Evolutionary conservation across 768 basidiomycete species (phyloP).

Genomic region (Harrya chromipes): DNA sequence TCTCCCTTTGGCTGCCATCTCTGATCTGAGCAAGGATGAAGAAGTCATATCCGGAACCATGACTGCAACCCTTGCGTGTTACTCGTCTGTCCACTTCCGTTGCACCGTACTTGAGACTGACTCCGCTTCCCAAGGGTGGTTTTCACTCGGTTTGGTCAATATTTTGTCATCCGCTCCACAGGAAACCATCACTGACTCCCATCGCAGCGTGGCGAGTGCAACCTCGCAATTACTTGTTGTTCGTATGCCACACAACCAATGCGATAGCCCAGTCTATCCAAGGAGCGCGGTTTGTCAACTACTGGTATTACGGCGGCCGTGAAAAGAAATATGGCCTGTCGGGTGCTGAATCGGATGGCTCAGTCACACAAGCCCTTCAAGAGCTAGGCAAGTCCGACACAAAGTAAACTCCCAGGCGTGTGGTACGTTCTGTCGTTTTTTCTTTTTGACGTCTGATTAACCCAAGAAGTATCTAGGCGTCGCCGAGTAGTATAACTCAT

Average conservation of each 20-base stretch:
- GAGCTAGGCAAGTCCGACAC: slow-evolving; percentile 33
- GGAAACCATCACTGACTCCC: slow-evolving; percentile 2
- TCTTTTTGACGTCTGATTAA: neutral
- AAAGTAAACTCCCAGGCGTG: slow-evolving; percentile 13
- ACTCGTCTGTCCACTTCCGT: slow-evolving; percentile 70
- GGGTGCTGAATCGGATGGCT: slow-evolving; percentile 33
- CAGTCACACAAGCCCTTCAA: slow-evolving; percentile 50
- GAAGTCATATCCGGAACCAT: slow-evolving; percentile 96
- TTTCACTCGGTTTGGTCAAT: slow-evolving; percentile 90
- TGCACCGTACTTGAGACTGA: slow-evolving; percentile 9
- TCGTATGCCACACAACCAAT: slow-evolving; percentile 93
- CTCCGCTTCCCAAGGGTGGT: slow-evolving; percentile 47
- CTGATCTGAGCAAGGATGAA: slow-evolving; percentile 92
- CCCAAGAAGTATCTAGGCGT: slow-evolving; percentile 5
- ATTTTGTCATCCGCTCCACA: neutral
- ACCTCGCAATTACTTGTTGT: slow-evolving; percentile 93
- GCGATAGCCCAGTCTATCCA: slow-evolving; percentile 82
- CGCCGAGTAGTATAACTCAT: slow-evolving; percentile 14
- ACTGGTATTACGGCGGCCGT: slow-evolving; percentile 87
- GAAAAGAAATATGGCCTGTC: slow-evolving; percentile 59
- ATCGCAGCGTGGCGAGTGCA: slow-evolving; percentile 86
- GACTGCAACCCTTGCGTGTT: slow-evolving; percentile 85
- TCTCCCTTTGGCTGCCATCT: slow-evolving; percentile 87
- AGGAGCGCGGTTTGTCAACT: slow-evolving; percentile 81
- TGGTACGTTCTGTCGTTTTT: slow-evolving; percentile 1